These are phyloP conservation scores for Irpex rosettiformis DNA, from an alignment of 1,284 basidiomycete genomes.

Conservation along the genomic window DNA sequence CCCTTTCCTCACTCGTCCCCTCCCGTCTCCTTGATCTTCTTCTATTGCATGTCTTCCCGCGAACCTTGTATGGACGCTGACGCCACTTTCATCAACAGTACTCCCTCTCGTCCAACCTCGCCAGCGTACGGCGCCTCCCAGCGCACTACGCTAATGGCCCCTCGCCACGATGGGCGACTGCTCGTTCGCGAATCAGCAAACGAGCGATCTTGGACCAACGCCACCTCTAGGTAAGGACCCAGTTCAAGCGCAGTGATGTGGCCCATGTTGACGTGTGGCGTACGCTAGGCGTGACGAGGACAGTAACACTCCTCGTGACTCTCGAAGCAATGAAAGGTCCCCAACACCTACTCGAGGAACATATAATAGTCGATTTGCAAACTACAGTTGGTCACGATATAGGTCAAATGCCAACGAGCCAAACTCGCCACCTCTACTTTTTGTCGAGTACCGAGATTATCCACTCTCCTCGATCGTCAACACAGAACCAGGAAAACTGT, in stretches of 20 bases:
- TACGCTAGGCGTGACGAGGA: neutral
- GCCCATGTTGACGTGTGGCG: neutral
- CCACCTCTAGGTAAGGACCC: neutral
- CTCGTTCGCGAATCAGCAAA: neutral
- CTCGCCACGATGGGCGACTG: neutral
- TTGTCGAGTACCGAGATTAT: conserved; percentile 21
- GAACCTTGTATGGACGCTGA: neutral
- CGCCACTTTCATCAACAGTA: neutral
- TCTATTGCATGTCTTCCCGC: conserved; percentile 1
- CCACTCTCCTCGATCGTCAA: conserved; percentile 1
- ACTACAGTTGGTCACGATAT: conserved; percentile 36
- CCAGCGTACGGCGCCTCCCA: neutral
- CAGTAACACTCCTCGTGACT: neutral
- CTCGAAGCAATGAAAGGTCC: neutral
- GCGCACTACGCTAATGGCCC: neutral
- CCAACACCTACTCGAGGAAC: neutral
- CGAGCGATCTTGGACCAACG: neutral
- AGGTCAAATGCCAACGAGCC: conserved; percentile 21
- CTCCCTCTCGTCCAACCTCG: neutral
- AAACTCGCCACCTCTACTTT: conserved; percentile 18
- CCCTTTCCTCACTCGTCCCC: neutral
- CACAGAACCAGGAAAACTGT: neutral
- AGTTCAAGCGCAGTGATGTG: neutral
- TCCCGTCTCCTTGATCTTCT: neutral
- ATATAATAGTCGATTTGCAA: conserved; percentile 29